A percentile compares a stretch with the other conserved stretches of the same genome.
phyloP scores from a whole-genome alignment of 495 filamentous ascomycete species.

The Oleoguttula mirabilis region DNA sequence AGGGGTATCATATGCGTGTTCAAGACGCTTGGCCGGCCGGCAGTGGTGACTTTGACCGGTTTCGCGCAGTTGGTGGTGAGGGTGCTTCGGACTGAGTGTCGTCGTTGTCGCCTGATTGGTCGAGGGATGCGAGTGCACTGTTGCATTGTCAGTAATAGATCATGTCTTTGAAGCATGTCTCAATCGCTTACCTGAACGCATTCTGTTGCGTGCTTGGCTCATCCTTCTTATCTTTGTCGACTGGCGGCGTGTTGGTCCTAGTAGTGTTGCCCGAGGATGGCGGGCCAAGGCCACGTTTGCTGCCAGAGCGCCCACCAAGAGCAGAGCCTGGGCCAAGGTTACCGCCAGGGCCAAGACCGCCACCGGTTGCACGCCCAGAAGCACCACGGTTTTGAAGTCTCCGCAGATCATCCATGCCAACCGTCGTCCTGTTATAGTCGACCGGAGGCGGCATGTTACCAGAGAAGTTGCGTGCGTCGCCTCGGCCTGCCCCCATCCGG shows the following conservation, averaged over 20 bases:
- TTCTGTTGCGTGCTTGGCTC: slow-evolving; percentile 61
- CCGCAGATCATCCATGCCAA: slow-evolving; percentile 80
- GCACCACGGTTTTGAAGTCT: slow-evolving; percentile 51
- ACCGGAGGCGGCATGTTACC: slow-evolving; percentile 48
- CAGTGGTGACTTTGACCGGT: slow-evolving; percentile 16
- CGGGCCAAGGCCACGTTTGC: slow-evolving; percentile 25
- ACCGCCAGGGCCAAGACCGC: slow-evolving; percentile 30
- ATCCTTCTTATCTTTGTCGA: slow-evolving; percentile 50
- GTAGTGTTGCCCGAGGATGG: slow-evolving; percentile 69
- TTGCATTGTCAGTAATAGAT: slow-evolving; percentile 2
- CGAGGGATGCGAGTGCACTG: slow-evolving; percentile 20
- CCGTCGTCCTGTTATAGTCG: slow-evolving; percentile 62
- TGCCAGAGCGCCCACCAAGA: slow-evolving; percentile 12
- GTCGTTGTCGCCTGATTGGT: slow-evolving; percentile 10
- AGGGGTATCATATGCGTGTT: slow-evolving; percentile 8
- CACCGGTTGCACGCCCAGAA: slow-evolving; percentile 45
- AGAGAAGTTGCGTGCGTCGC: slow-evolving; percentile 73
- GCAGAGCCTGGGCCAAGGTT: slow-evolving; percentile 12
- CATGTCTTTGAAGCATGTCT: neutral
- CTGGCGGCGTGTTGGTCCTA: slow-evolving; percentile 73
- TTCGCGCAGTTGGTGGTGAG: slow-evolving; percentile 14
- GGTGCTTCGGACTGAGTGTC: slow-evolving; percentile 11
- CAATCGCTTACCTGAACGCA: slow-evolving; percentile 66
- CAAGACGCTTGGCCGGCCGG: slow-evolving; percentile 4
- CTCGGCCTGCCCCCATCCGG: slow-evolving; percentile 61